A percentile compares a stretch with the other conserved stretches of the same genome.
phyloP scores from a whole-genome alignment of 345 rosid genomes.

The Noccaea bulbosa region DNA sequence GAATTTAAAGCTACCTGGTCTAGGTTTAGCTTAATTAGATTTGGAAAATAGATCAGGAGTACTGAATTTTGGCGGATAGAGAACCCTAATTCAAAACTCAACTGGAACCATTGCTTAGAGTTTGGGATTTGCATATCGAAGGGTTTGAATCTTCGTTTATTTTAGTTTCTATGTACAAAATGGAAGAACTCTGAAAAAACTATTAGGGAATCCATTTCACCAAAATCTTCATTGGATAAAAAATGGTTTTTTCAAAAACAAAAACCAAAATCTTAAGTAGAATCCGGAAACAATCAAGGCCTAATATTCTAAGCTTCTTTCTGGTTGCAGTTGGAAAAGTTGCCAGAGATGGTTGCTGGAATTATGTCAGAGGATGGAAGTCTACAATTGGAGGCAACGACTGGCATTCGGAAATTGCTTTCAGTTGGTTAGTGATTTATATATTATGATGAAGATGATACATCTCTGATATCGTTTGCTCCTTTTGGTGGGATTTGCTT shows the following conservation, averaged over 20 bases:
- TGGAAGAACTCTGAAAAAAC: too few species aligned
- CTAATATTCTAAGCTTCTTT: not conserved
- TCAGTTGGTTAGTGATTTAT: conserved; percentile 56
- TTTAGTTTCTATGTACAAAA: too few species aligned
- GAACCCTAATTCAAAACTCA: conserved; percentile 3
- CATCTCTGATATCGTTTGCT: not conserved
- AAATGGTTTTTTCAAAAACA: too few species aligned
- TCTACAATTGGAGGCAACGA: conserved; percentile 62
- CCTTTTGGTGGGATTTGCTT: not conserved
- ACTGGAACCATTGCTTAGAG: not conserved
- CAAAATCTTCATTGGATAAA: too few species aligned
- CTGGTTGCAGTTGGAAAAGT: conserved; percentile 56
- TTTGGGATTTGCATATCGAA: not conserved
- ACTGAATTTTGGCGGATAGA: not conserved
- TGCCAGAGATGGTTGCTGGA: conserved; percentile 61
- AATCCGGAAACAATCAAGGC: too few species aligned
- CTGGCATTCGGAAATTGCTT: conserved; percentile 65
- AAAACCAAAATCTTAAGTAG: too few species aligned
- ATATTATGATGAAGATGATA: not conserved
- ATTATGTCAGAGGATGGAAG: conserved; percentile 57
- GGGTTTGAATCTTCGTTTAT: not conserved
- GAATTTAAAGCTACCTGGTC: not conserved
- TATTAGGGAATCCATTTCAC: too few species aligned
- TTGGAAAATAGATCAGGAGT: not conserved
- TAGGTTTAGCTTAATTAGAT: too few species aligned